Conservation (phyloP, 495 filamentous ascomycete genomes). For the Penicillium pancosmium region DNA sequence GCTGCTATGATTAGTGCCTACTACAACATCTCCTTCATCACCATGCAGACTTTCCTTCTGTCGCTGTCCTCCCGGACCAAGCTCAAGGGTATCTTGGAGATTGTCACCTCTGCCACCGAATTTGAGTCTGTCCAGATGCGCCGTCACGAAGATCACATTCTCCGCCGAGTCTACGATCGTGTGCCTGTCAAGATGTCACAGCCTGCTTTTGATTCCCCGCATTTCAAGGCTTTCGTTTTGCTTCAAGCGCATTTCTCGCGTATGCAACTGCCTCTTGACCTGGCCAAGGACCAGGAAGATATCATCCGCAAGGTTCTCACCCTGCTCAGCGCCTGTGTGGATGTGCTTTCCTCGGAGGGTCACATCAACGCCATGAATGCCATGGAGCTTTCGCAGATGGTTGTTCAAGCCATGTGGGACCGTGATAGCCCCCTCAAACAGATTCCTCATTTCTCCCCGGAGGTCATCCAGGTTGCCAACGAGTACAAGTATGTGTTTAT, state of each 20-base stretch:
- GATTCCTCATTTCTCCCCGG: conserved; percentile 89
- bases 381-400: conserved; percentile 99
- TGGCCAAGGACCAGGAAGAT: conserved; percentile 95
- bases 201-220: conserved; percentile 84
- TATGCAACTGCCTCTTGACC: conserved; percentile 92
- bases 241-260: conserved; percentile 97
- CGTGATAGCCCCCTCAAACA: conserved; percentile 95
- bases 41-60: conserved; percentile 99
- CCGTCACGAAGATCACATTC: conserved; percentile 85
- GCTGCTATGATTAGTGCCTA: conserved; percentile 97
- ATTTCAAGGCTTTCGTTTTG: conserved; percentile 97
- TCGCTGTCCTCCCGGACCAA: conserved; percentile 86
- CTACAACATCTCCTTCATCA: conserved; percentile 99
- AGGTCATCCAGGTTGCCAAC: conserved; percentile 81
- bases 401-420: conserved; percentile 99
- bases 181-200: conserved; percentile 93
- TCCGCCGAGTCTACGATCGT: conserved; percentile 91
- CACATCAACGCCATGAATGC: conserved; percentile 96
- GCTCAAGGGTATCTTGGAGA: conserved; percentile 94
- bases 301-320: conserved; percentile 85
- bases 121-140: conserved; percentile 95
- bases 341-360: conserved; percentile 94
- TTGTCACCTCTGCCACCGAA: conserved; percentile 94
- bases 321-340: conserved; percentile 87
- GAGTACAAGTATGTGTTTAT: conserved; percentile 67